phyloP scores from a whole-genome alignment of 1,284 basidiomycete genomes.

The Cryptococcus floricola region DNA sequence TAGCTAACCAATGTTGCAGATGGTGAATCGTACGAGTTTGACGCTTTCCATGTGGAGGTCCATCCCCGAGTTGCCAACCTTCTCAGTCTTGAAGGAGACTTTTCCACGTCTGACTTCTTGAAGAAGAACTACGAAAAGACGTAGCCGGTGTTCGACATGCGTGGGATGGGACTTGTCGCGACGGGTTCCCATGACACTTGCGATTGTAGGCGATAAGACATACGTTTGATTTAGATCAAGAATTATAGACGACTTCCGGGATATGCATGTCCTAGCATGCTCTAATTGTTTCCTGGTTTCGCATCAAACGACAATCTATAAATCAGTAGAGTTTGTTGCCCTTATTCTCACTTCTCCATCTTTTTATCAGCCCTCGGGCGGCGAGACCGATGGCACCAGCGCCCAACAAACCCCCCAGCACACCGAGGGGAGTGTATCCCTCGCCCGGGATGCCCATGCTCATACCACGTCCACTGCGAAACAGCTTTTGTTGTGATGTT shows the following conservation, averaged over 20 bases:
- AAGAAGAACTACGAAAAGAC: constrained; percentile 24
- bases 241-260: no score
- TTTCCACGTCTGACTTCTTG: constrained; percentile 38
- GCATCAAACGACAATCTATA: neutral
- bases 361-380: neutral
- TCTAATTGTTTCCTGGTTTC: no score
- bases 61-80: constrained; percentile 66
- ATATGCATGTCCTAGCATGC: no score
- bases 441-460: neutral
- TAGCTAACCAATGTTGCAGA: constrained; percentile 56
- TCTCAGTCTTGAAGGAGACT: constrained; percentile 66
- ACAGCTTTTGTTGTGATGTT: constrained; percentile 3
- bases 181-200: no score
- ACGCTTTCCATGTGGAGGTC: constrained; percentile 79
- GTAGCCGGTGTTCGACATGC: neutral
- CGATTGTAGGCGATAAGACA: no score
- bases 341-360: neutral
- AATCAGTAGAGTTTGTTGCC: neutral
- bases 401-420: neutral
- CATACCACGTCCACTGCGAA: neutral
- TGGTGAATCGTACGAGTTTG: constrained; percentile 76
- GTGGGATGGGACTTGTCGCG: no score
- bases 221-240: no score
- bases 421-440: neutral
- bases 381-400: neutral